These are phyloP conservation scores for Colletotrichum karsti DNA, from an alignment of 2,329 filamentous ascomycete genomes.

Conservation along the genomic window DNA sequence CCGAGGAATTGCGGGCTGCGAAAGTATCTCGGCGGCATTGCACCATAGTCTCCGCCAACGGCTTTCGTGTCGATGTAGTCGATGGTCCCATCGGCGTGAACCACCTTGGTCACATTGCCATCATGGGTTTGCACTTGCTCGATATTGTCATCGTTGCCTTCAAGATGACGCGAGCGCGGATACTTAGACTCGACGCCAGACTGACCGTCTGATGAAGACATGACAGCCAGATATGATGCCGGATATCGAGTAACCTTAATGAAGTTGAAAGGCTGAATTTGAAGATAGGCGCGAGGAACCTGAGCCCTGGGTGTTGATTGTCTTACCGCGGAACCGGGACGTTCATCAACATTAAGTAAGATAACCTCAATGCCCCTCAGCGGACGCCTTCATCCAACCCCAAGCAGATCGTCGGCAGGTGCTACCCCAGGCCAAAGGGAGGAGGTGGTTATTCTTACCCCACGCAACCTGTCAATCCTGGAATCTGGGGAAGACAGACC, in stretches of 20 bases:
- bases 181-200: background rate
- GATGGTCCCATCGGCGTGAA: constrained; percentile 49
- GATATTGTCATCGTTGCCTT: constrained; percentile 37
- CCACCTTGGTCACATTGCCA: constrained; percentile 38
- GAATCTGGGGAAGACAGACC: background rate
- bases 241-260: background rate
- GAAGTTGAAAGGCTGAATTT: too few relatives aligned
- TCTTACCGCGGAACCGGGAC: background rate
- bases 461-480: background rate
- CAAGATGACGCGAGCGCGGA: constrained; percentile 30
- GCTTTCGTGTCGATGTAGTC: constrained; percentile 51
- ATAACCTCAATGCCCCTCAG: background rate
- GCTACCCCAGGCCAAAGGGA: background rate
- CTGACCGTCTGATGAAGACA: background rate
- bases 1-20: constrained; percentile 48
- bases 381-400: background rate
- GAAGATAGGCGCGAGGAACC: too few relatives aligned
- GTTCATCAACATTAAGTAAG: background rate
- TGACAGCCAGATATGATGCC: background rate
- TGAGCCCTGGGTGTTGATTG: background rate
- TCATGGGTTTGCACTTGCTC: constrained; percentile 36
- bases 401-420: background rate
- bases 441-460: background rate
- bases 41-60: constrained; percentile 48
- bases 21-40: constrained; percentile 52